These are phyloP conservation scores for Eucalyptus victrix DNA, from an alignment of 345 rosid species.

Conservation along the genomic window DNA sequence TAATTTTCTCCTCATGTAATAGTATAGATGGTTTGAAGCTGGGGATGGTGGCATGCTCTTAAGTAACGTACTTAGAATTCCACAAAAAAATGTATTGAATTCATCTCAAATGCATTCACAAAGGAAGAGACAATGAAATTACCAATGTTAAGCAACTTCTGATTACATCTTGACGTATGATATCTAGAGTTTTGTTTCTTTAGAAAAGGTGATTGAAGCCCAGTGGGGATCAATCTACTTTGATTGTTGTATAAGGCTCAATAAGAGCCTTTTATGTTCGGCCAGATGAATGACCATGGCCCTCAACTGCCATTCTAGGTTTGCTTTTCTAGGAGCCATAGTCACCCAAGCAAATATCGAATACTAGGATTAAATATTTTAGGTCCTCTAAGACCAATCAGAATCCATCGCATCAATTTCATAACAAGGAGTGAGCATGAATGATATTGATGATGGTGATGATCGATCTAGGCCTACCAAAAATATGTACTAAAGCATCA, in stretches of 20 bases:
- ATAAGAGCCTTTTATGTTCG: background rate
- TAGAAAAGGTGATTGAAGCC: background rate
- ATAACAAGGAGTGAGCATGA: background rate
- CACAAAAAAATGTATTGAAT: background rate
- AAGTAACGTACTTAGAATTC: background rate
- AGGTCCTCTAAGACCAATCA: background rate
- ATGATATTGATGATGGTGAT: background rate
- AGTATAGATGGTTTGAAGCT: background rate
- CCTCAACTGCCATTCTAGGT: background rate
- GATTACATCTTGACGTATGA: background rate
- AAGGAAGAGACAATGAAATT: background rate
- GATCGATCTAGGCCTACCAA: background rate
- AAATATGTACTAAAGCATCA: background rate
- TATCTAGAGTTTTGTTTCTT: background rate
- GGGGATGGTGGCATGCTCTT: background rate
- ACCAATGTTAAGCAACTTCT: background rate
- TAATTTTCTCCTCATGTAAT: background rate
- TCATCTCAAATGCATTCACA: background rate
- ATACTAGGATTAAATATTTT: background rate
- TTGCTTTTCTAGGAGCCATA: background rate
- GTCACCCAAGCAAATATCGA: background rate
- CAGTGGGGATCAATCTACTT: background rate
- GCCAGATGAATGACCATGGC: background rate
- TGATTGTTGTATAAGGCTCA: background rate
- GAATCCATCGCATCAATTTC: background rate